Conservation (phyloP, 2,329 filamentous ascomycete species). For the Bertia moriformis region DNA sequence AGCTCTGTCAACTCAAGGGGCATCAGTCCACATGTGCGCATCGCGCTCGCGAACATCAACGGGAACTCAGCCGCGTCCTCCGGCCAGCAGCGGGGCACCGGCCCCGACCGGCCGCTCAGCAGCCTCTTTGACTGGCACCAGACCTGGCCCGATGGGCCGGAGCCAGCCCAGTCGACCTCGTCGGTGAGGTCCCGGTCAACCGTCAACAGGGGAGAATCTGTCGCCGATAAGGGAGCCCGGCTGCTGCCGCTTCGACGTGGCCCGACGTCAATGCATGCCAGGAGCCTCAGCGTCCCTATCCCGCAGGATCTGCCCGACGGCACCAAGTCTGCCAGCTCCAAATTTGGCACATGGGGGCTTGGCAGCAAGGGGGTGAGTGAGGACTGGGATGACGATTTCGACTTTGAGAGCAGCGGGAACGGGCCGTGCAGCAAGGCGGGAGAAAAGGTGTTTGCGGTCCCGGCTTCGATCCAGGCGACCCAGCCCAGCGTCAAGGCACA, state of each 20-base stretch:
- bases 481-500: conserved; percentile 72
- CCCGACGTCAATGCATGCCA: conserved; percentile 55
- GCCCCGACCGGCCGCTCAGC: conserved; percentile 39
- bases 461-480: conserved; percentile 64
- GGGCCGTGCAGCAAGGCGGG: conserved; percentile 19
- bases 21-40: conserved; percentile 35
- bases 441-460: conserved; percentile 49
- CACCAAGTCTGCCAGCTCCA: conserved; percentile 38
- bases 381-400: conserved; percentile 83
- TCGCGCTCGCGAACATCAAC: conserved; percentile 36
- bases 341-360: conserved; percentile 71
- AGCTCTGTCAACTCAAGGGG: conserved; percentile 36
- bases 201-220: too few relatives aligned
- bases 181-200: conserved; percentile 53
- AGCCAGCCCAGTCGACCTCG: conserved; percentile 38
- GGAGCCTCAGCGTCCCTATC: conserved; percentile 69
- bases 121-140: conserved; percentile 47
- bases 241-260: conserved; percentile 52
- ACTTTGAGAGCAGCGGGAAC: conserved; percentile 40
- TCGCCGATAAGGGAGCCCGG: conserved; percentile 60
- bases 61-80: conserved; percentile 17
- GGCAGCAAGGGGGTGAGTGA: conserved; percentile 69
- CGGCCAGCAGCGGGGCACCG: conserved; percentile 7
- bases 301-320: conserved; percentile 46
- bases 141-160: conserved; percentile 51